phyloP scores from a whole-genome alignment of 139 green algal species.

The Parachlorella kessleri region DNA sequence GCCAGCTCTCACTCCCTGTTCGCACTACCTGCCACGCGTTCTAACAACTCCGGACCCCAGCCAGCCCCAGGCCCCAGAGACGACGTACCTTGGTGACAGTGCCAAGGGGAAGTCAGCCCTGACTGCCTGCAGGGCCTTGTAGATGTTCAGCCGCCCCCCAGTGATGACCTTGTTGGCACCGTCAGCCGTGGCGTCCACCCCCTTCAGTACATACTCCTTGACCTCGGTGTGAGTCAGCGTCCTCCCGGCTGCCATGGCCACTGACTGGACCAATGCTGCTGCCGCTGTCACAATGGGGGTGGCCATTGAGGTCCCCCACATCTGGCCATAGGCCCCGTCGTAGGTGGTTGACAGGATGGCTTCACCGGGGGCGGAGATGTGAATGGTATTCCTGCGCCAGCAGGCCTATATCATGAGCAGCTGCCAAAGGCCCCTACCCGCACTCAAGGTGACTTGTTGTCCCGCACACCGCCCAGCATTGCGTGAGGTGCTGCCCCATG shows the following conservation, averaged over 20 bases:
- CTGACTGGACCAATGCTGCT: constrained; percentile 63
- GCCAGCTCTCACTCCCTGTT: too few relatives aligned
- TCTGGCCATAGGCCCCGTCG: constrained; percentile 28
- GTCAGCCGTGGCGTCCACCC: background rate
- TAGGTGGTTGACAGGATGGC: constrained; percentile 30
- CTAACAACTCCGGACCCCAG: background rate
- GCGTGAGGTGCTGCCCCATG: too few relatives aligned
- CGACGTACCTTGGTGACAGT: background rate
- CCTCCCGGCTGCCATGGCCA: background rate
- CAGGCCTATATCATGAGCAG: too few relatives aligned
- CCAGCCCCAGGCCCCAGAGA: background rate
- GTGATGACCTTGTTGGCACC: background rate
- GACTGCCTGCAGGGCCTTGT: background rate
- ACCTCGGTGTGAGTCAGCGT: constrained; percentile 18
- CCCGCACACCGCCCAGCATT: too few relatives aligned
- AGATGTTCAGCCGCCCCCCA: constrained; percentile 15
- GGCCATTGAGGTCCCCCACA: constrained; percentile 90
- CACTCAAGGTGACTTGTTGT: too few relatives aligned
- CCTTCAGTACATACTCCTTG: background rate
- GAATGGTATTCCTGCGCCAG: constrained; percentile 18
- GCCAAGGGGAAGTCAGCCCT: background rate
- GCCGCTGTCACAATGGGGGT: constrained; percentile 69
- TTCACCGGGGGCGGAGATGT: constrained; percentile 38
- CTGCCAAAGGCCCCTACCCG: too few relatives aligned
- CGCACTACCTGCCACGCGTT: background rate